Evolutionary conservation across 2,329 filamentous ascomycete genomes (phyloP).

Genomic region (Fusarium sambucinum): DNA sequence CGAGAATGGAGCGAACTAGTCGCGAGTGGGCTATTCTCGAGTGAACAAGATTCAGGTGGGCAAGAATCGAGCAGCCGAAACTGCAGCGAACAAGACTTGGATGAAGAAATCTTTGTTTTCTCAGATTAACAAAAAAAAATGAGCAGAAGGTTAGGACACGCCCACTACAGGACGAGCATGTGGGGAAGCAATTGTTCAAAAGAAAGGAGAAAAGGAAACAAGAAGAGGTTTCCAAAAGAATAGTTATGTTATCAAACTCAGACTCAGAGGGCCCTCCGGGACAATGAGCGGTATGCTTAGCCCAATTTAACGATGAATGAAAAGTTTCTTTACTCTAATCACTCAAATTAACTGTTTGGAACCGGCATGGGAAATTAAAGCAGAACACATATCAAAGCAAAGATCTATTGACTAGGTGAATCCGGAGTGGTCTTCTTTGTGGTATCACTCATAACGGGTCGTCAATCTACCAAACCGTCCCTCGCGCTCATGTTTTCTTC

Average conservation of each 20-base stretch:
- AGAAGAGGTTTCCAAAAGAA: conserved; percentile 15
- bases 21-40: conserved; percentile 9
- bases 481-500: conserved; percentile 34
- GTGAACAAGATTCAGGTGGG: neutral
- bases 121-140: conserved; percentile 8
- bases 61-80: neutral
- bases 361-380: neutral
- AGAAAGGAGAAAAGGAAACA: conserved; percentile 12
- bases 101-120: conserved; percentile 28
- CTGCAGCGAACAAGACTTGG: conserved; percentile 6
- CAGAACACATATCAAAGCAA: conserved; percentile 38
- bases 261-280: conserved; percentile 13
- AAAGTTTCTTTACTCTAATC: conserved; percentile 27
- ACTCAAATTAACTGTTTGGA: neutral
- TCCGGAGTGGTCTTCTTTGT: conserved; percentile 47
- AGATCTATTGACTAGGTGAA: conserved; percentile 47
- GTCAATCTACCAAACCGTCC: conserved; percentile 44
- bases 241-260: conserved; percentile 13
- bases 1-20: conserved; percentile 4
- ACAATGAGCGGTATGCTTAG: conserved; percentile 11
- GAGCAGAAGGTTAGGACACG: conserved; percentile 1
- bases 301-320: conserved; percentile 39
- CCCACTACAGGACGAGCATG: conserved; percentile 6
- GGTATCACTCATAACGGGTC: conserved; percentile 49
- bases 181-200: conserved; percentile 1